Evolutionary conservation across 805 yeast genomes (phyloP), one percentile per base, ranked within the genome.

Genomic region (Ogataea nitratoaversa): DNA sequence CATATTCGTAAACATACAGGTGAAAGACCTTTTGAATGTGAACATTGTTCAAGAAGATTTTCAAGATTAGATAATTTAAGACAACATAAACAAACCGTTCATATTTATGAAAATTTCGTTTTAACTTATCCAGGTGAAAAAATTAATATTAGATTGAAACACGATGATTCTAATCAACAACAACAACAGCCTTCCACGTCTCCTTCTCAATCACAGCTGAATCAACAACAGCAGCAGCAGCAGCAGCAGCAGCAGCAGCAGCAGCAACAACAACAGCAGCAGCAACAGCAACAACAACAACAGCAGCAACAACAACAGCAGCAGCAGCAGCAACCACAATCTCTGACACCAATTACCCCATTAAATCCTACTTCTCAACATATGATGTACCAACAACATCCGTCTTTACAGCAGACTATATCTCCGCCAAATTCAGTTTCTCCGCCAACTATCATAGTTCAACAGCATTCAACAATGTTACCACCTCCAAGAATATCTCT

Each of bases 1-100:
- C 97, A 89, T 65, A 83, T 90, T 39, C 68, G 96, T 43, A 90
- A 89, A 54, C 97, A 89, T 60, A 90, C 96, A 0, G 97, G 96
- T 32, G 97, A 89, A 60, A 70, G 95, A 42, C 97, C 97, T 2
- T 89, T 88, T 60, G 79, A 84, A 39, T 89, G 97, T 61, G 83
- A 82, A 36, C 84, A 83, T 59, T 86, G 95, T 59, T 69, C 79
- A 25, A 79, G 89, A 56, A 74, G 78, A 56, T 89, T 89, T 58
- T 80, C 89, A 14, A 72, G 97, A 34, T 66, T 90, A 43, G 97
- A 90, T 62, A 90, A 90, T 59, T 70, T 90, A 46, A 73, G 96
- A 44, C 97, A 90, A 65, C 97, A 89, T 65, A 83, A 84, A 44
- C 95, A 88, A 56, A 84, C 96, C 0, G 89, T 83, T 6, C 89